phyloP scores from a whole-genome alignment of 1,284 basidiomycete species.

The Pulchroboletus neoregius region DNA sequence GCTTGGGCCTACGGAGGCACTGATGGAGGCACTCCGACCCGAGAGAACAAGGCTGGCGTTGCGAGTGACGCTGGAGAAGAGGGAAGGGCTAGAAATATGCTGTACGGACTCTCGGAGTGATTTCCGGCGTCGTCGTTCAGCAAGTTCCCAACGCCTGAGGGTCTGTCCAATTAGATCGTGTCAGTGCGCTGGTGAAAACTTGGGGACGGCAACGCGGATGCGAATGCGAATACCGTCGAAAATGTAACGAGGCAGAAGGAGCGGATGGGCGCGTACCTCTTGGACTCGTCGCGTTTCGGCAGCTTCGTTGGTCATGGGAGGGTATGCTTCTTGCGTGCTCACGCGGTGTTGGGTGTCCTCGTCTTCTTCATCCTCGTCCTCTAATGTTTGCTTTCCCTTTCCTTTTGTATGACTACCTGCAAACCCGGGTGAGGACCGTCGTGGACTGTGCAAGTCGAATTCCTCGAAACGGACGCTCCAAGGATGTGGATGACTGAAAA shows the following conservation, averaged over 20 bases:
- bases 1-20: slow-evolving; percentile 25
- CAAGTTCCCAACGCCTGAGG: slow-evolving; percentile 66
- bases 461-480: slow-evolving; percentile 32
- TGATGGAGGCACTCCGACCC: slow-evolving; percentile 21
- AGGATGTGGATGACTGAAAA: slow-evolving; percentile 38
- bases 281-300: slow-evolving; percentile 63
- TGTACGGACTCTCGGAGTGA: slow-evolving; percentile 50
- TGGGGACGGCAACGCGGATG: background rate
- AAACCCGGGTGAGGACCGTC: slow-evolving; percentile 16
- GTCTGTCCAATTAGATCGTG: slow-evolving; percentile 45
- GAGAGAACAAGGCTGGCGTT: slow-evolving; percentile 49
- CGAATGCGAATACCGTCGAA: background rate
- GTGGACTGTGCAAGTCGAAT: slow-evolving; percentile 11
- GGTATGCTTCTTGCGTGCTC: slow-evolving; percentile 44
- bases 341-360: slow-evolving; percentile 19
- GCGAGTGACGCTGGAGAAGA: slow-evolving; percentile 52
- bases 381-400: slow-evolving; percentile 27
- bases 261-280: slow-evolving; percentile 48
- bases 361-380: slow-evolving; percentile 22
- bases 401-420: slow-evolving; percentile 19
- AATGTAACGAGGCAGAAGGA: background rate
- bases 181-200: slow-evolving; percentile 9
- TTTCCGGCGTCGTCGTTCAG: slow-evolving; percentile 66
- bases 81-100: slow-evolving; percentile 37
- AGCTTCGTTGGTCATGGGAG: slow-evolving; percentile 60